Percentiles rank a stretch among this genome's conserved stretches.
phyloP scores from a whole-genome alignment of 2,329 filamentous ascomycete species.

The Diaporthe nobilis region DNA sequence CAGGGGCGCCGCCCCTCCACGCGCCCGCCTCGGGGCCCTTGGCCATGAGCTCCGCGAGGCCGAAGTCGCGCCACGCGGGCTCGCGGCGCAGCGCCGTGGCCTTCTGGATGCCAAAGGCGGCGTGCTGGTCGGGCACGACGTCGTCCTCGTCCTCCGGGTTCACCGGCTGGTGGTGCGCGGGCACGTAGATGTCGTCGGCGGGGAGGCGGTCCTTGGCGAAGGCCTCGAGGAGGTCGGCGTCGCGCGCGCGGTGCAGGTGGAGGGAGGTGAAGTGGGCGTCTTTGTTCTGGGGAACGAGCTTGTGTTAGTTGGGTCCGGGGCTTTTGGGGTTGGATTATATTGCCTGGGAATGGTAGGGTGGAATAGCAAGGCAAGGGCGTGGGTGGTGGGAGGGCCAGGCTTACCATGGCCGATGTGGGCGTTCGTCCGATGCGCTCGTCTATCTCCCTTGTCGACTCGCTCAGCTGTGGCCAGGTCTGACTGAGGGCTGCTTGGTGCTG shows the following conservation, averaged over 20 bases:
- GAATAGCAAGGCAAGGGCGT: background rate
- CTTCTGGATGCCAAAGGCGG: constrained; percentile 87
- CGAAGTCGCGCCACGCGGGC: constrained; percentile 84
- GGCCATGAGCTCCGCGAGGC: constrained; percentile 78
- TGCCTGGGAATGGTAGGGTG: background rate
- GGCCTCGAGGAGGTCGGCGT: constrained; percentile 85
- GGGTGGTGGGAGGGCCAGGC: background rate
- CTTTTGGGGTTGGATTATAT: background rate
- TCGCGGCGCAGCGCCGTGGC: constrained; percentile 81
- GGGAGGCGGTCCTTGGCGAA: constrained; percentile 79
- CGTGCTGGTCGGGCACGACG: constrained; percentile 89
- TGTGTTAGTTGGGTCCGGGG: background rate
- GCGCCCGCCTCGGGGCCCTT: constrained; percentile 63
- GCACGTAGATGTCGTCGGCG: constrained; percentile 87
- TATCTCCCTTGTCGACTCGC: constrained; percentile 23
- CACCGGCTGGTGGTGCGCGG: constrained; percentile 82
- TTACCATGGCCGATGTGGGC: constrained; percentile 31
- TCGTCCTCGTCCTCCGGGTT: constrained; percentile 93
- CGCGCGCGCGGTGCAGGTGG: constrained; percentile 79
- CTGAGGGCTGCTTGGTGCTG: background rate
- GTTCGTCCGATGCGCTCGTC: constrained; percentile 12
- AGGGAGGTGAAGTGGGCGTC: constrained; percentile 82
- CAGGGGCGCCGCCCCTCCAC: constrained; percentile 43
- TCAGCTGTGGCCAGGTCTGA: constrained; percentile 1
- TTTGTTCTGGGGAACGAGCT: constrained; percentile 64